These are phyloP conservation scores for Sporothrix brunneoviolacea DNA, from an alignment of 2,329 filamentous ascomycete species.

Conservation along the genomic window DNA sequence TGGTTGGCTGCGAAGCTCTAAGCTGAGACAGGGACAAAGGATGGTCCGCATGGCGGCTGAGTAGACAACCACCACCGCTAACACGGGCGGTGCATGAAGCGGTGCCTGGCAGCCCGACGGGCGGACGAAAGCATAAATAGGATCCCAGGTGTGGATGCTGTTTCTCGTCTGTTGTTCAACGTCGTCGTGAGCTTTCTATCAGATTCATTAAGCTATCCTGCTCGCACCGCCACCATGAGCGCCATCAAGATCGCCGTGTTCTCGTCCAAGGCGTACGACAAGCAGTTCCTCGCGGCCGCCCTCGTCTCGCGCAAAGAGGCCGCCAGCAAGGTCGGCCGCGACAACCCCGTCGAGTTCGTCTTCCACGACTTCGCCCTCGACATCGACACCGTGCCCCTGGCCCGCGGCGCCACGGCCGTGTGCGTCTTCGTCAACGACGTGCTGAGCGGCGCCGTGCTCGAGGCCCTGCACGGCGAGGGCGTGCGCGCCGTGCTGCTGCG, in stretches of 20 bases:
- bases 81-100: too few species aligned
- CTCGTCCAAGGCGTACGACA: conserved; percentile 59
- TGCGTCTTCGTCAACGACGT: conserved; percentile 65
- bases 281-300: conserved; percentile 43
- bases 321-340: neutral
- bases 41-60: too few species aligned
- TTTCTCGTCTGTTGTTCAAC: too few species aligned
- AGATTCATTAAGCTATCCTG: too few species aligned
- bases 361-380: conserved; percentile 55
- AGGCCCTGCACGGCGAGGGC: conserved; percentile 41
- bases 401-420: conserved; percentile 47
- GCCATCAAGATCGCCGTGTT: conserved; percentile 56
- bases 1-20: too few species aligned
- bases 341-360: conserved; percentile 37
- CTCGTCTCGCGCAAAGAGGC: conserved; percentile 26
- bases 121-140: too few species aligned
- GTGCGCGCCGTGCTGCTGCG: conserved; percentile 56
- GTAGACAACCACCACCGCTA: too few species aligned
- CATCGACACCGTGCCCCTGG: conserved; percentile 49
- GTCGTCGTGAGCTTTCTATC: too few species aligned
- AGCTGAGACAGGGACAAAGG: too few species aligned
- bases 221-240: conserved; percentile 1
- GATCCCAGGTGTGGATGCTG: too few species aligned
- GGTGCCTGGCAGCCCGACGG: too few species aligned
- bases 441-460: conserved; percentile 44